Base-by-base conservation (phyloP, 768 basidiomycete genomes). In the Leccinum sublutescens region DNA sequence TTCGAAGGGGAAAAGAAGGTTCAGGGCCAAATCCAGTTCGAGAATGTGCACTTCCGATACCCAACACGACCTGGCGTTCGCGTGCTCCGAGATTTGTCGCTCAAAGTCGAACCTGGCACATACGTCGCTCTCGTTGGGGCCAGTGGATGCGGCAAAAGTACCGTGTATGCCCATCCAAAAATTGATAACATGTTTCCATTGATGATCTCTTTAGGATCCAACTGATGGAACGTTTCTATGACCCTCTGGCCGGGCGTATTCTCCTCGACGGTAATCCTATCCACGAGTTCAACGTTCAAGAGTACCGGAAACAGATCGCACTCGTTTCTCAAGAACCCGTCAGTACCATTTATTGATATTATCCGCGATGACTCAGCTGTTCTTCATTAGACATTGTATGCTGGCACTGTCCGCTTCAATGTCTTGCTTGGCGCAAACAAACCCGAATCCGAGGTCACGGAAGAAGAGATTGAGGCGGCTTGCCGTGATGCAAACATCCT, bases 371-470 rank as follows among this genome's bases (percentile, higher is more conserved):
- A 36, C 15, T 23, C 9, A 38, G 4, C 2, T 51, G 19, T 47
- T 50, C 15, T 14, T 53, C 19, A 23, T 10, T 56, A 77, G 74
- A 92, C 88, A 0, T 77, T 98, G 5, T 98, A 97, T 70, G 86
- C 92, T n/a, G 93, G 93, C 29, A 91, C 91, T 2, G 79, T 97
- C 59, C 88, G 89, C 29, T 95, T 96, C 76, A 98, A 98, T 73
- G 85, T 95, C 71, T 72, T 95, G 7, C 87, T 97, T 38, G 95
- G 95, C 15, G 89, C 91, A 40, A 83, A 80, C 64, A 92, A 91
- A 68, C 88, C 90, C 3, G 75, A 76, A 38, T 82, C 84, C 0
- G 85, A 94, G 65, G 89, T 95, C 10, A 93, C 93, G 3, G 85
- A 94, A 67, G 82, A 88, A 66, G 93, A 97, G 72, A 85, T 97